Base-by-base conservation (phyloP, 2,329 filamentous ascomycete genomes). In the Thielaviopsis ethacetica region DNA sequence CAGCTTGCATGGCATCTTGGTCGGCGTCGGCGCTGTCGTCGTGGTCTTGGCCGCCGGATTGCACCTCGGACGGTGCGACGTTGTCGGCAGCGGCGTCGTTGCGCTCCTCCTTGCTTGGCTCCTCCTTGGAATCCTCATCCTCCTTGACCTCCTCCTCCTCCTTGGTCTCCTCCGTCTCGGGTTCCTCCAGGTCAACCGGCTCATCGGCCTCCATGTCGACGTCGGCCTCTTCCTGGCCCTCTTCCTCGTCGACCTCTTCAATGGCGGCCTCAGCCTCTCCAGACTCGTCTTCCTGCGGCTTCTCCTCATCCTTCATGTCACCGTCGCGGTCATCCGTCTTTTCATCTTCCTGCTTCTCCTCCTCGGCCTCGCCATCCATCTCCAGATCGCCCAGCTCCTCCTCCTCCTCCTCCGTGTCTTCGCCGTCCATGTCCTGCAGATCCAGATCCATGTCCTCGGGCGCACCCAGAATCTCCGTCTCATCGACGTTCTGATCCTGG, bases 391-490 rank as follows among this genome's bases (percentile, higher is more conserved):
- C 79, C 54, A 85, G 68, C 19, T 78, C 76, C 62, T 83, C 80
- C 44, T 76, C 76, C 15, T 76, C 78, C 13, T 74, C 75, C n/a
- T 61, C 59, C 49, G 53, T 30, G 9, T 58, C 56, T 4, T 79
- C 79, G 19, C 78, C 75, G 27, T 80, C 75, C 34, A 81, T 79
- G 27, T 87, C 85, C 63, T 91, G 85, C 59, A 93, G 78, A 63
- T 91, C 82, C 68, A 96, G 78, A 60, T 94, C 84, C 76, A 96
- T 85, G 63, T 95, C 88, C 50, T 95, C 90, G 0, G 90, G 90
- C 22, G 95, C 75, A 53, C 91, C 89, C 61, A 95, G 75, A 1
- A 85, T 83, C 62, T 95, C 84, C 65, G 89, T 84, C 67, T 95
- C 85, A 64, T 91, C 81, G 1, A 88, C 81, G 65, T 91, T 85